Evolutionary conservation across 768 basidiomycete genomes (phyloP).

Genomic region (Thelephora ganbajun): DNA sequence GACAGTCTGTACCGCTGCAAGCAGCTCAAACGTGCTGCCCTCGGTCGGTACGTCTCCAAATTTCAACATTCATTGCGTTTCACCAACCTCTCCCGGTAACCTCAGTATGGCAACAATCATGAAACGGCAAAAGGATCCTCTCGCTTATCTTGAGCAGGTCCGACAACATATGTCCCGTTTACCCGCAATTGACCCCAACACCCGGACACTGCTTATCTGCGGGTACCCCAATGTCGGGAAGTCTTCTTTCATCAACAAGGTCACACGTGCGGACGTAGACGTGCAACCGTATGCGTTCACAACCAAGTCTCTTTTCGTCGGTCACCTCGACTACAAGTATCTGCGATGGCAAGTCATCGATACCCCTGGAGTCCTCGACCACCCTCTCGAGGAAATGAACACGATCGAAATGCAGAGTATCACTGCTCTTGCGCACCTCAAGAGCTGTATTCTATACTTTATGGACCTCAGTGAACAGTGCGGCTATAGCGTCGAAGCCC

Average conservation of each 20-base stretch:
- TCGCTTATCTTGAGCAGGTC: slow-evolving; percentile 98
- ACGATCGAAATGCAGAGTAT: slow-evolving; percentile 99
- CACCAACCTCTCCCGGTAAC: slow-evolving; percentile 1
- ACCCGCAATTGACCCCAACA: slow-evolving; percentile 95
- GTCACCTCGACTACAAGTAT: slow-evolving; percentile 98
- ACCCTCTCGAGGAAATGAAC: slow-evolving; percentile 99
- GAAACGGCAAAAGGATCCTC: slow-evolving; percentile 95
- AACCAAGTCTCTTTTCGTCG: slow-evolving; percentile 96
- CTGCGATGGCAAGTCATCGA: slow-evolving; percentile 99
- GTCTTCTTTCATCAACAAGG: slow-evolving; percentile 99
- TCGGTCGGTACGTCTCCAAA: slow-evolving; percentile 68
- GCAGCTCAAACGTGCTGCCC: slow-evolving; percentile 92
- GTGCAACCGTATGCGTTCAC: slow-evolving; percentile 99
- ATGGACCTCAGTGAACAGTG: slow-evolving; percentile 99
- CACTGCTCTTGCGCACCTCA: slow-evolving; percentile 92
- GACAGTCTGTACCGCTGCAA: slow-evolving; percentile 97
- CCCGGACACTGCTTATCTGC: slow-evolving; percentile 92
- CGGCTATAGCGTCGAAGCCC: slow-evolving; percentile 89
- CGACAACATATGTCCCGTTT: slow-evolving; percentile 98
- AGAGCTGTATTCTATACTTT: slow-evolving; percentile 90
- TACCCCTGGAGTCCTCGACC: slow-evolving; percentile 95
- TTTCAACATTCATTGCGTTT: not conserved
- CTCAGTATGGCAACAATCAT: slow-evolving; percentile 95
- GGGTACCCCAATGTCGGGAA: slow-evolving; percentile 99
- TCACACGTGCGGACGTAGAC: slow-evolving; percentile 97